These are phyloP conservation scores for Hylodesmum podocarpum DNA, from an alignment of 306 rosid species.

Conservation along the genomic window DNA sequence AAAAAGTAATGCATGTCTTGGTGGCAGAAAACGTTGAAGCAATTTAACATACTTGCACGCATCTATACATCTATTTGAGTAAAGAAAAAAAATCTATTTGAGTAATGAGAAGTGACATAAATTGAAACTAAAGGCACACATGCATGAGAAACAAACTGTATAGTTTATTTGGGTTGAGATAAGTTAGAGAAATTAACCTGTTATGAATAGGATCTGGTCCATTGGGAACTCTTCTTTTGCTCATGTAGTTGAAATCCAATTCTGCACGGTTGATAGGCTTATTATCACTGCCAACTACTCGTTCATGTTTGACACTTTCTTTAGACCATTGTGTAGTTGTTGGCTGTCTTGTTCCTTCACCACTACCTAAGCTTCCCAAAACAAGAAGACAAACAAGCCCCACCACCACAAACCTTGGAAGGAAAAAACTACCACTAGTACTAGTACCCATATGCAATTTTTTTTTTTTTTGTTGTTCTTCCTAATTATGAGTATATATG, in stretches of 20 bases:
- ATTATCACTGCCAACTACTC: conserved; percentile 35
- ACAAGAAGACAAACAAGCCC: conserved; percentile 58
- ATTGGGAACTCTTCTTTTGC: conserved; percentile 87
- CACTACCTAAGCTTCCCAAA: conserved; percentile 41
- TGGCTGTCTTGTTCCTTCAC: conserved; percentile 27
- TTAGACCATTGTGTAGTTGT: conserved; percentile 24
- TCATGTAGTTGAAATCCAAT: conserved; percentile 68
- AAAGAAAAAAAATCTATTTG: neutral
- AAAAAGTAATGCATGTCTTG: conserved; percentile 3
- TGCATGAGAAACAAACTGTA: neutral
- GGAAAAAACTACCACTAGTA: conserved; percentile 29
- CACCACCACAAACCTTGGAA: conserved; percentile 45
- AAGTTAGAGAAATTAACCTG: conserved; percentile 62
- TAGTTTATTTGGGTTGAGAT: neutral
- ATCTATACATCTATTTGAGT: neutral
- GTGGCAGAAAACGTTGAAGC: neutral
- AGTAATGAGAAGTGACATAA: neutral
- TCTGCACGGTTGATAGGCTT: conserved; percentile 47
- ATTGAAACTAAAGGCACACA: neutral
- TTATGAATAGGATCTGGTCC: conserved; percentile 97
- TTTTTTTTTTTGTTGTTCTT: neutral
- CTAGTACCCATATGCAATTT: conserved; percentile 39
- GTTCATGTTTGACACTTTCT: conserved; percentile 28
- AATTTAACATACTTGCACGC: neutral
- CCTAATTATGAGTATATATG: neutral